phyloP scores from a whole-genome alignment of 2,329 filamentous ascomycete genomes.

The Nothophaeocryptopus gaeumannii region DNA sequence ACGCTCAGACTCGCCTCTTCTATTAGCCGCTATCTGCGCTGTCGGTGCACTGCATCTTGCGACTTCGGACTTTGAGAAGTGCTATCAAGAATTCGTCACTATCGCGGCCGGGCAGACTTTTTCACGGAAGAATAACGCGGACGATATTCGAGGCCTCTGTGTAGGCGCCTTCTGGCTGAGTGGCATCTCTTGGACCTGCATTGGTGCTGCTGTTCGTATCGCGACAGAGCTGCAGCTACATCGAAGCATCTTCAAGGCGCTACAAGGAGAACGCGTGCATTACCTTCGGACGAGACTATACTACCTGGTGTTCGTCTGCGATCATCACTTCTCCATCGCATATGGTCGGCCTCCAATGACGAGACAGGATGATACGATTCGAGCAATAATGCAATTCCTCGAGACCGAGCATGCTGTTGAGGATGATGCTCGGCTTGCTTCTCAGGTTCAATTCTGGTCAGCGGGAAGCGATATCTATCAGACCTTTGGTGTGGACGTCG shows the following conservation, averaged over 20 bases:
- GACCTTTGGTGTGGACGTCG: constrained; percentile 32
- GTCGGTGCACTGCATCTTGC: constrained; percentile 34
- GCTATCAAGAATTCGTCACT: constrained; percentile 33
- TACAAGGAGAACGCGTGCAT: constrained; percentile 32
- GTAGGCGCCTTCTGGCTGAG: constrained; percentile 42
- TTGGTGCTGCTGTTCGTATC: constrained; percentile 37
- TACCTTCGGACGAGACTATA: constrained; percentile 40
- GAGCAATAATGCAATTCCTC: constrained; percentile 32
- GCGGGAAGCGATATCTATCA: constrained; percentile 29
- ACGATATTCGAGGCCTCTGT: constrained; percentile 35
- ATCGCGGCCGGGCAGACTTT: constrained; percentile 31
- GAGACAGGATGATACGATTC: constrained; percentile 34
- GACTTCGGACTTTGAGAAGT: constrained; percentile 29
- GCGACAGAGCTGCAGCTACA: constrained; percentile 41
- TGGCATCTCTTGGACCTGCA: constrained; percentile 33
- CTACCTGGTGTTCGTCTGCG: constrained; percentile 41
- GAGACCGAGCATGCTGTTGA: constrained; percentile 33
- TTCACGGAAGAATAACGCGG: constrained; percentile 27
- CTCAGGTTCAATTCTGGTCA: constrained; percentile 30
- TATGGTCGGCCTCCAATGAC: constrained; percentile 41
- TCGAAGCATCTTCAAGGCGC: constrained; percentile 37
- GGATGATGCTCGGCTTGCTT: constrained; percentile 29
- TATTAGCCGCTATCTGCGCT: constrained; percentile 37
- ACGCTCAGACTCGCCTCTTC: constrained; percentile 32
- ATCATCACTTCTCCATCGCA: constrained; percentile 40